Evolutionary conservation across 768 basidiomycete species (phyloP), one percentile per base, ranked within the genome.

Genomic region (Lactifluus pinguis): DNA sequence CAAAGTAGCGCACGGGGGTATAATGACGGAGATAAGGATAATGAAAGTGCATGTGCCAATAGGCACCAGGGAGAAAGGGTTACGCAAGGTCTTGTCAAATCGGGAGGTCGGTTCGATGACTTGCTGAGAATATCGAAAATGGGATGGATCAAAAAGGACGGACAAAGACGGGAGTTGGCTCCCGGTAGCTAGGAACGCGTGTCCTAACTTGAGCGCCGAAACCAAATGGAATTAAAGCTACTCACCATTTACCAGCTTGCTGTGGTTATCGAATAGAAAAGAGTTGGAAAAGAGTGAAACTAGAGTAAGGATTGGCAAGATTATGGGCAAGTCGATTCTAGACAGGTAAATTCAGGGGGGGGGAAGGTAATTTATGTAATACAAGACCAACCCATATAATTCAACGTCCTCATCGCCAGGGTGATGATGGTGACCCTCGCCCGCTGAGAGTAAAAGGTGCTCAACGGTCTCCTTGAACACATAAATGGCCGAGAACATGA

Each of bases 391-490:
- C 78, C 79, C 78, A 29, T 73, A 67, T 1, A 71, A 67, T 42
- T 75, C 73, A 25, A 76, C 66, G 11, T 71, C 73, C 59, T 77
- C 79, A 63, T 82, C 80, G 10, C 86, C 84, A 42, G 83, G 79
- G 68, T 87, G 86, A 66, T 89, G 88, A 66, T 89, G 87, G 60
- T 83, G 81, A 49, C 77, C 79, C 59, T 80, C 77, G 17, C 83
- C 88, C 7, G 82, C 80, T 50, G 85, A 84, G 47, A 98, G 77
- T 15, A 99, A 71, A 44, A 97, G 72, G 73, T 95, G 94, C 73
- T 99, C 95, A 4, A 98, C 79, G 0, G 94, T 89, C 78, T 99
- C 97, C 69, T 99, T 98, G 68, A 92, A 94, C 17, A 98, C 88
- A 74, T 98, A 99, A 2, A 98, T 87, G 0, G 92, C 85, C 0